phyloP scores from a whole-genome alignment of 352 stramenopile genomes.

The Phytophthora fragariaefolia region DNA sequence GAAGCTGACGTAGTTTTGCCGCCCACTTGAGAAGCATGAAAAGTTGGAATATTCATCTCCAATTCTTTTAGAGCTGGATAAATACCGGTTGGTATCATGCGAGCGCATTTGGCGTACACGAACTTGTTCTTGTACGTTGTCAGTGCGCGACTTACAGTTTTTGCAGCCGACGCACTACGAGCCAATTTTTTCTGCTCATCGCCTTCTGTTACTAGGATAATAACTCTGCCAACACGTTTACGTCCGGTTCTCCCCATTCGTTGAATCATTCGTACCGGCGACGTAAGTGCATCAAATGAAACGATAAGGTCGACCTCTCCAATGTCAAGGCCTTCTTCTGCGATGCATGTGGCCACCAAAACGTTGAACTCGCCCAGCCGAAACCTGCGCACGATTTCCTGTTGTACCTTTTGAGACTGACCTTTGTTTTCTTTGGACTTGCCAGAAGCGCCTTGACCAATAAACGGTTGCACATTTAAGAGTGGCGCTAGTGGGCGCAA shows the following conservation, averaged over 20 bases:
- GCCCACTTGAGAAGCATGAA: slow-evolving; percentile 76
- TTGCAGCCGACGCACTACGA: slow-evolving; percentile 76
- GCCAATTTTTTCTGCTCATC: slow-evolving; percentile 91
- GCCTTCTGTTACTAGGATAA: slow-evolving; percentile 91
- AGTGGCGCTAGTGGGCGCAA: slow-evolving; percentile 69
- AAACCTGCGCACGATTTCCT: slow-evolving; percentile 94
- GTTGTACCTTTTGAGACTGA: slow-evolving; percentile 95
- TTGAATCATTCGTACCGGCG: slow-evolving; percentile 96
- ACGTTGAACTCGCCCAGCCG: slow-evolving; percentile 90
- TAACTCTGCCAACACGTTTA: slow-evolving; percentile 92
- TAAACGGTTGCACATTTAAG: slow-evolving; percentile 93
- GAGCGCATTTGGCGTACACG: slow-evolving; percentile 79
- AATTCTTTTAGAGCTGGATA: slow-evolving; percentile 55
- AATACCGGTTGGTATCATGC: slow-evolving; percentile 73
- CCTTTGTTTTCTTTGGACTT: slow-evolving; percentile 88
- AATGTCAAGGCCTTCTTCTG: slow-evolving; percentile 96
- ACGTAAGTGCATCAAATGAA: slow-evolving; percentile 94
- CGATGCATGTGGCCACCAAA: slow-evolving; percentile 95
- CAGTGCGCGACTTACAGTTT: slow-evolving; percentile 79
- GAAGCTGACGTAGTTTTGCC: slow-evolving; percentile 47
- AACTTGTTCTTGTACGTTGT: slow-evolving; percentile 92
- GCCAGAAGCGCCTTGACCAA: slow-evolving; percentile 91
- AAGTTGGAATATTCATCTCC: slow-evolving; percentile 81
- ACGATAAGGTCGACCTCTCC: slow-evolving; percentile 95
- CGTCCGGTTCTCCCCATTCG: slow-evolving; percentile 96